Conservation (phyloP, 257 asterid genomes). For the Nicotiana benthamiana region DNA sequence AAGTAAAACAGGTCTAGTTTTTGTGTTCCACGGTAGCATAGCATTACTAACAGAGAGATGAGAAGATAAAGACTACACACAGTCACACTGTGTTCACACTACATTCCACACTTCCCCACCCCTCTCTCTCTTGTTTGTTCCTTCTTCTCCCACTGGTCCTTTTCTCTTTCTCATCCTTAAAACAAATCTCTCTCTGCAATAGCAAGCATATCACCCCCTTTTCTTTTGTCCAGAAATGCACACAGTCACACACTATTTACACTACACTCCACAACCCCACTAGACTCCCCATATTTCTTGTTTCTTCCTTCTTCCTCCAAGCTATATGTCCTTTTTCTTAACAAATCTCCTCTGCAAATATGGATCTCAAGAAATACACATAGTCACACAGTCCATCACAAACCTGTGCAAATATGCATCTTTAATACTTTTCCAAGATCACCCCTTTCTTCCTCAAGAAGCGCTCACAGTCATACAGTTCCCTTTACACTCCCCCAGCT, state of each 20-base stretch:
- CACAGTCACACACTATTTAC: background rate
- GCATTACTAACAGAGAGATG: background rate
- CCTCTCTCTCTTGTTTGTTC: background rate
- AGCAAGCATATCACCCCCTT: background rate
- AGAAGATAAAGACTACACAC: slow-evolving; percentile 10
- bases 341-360: slow-evolving; percentile 6
- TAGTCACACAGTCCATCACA: no score
- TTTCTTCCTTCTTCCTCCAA: background rate
- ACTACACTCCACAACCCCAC: background rate
- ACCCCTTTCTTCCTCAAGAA: background rate
- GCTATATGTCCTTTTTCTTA: background rate
- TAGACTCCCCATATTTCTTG: background rate
- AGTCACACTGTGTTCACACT: slow-evolving; percentile 9
- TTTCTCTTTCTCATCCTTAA: background rate
- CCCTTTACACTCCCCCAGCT: background rate
- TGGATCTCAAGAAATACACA: background rate
- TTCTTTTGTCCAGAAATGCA: background rate
- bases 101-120: background rate
- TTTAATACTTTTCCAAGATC: background rate
- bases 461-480: background rate
- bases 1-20: background rate
- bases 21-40: background rate
- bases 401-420: background rate
- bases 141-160: slow-evolving; percentile 8
- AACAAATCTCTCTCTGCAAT: slow-evolving; percentile 6